Evolutionary conservation across 371 early-diverging fungal species (phyloP).

Genomic region (Apophysomyces variabilis): DNA sequence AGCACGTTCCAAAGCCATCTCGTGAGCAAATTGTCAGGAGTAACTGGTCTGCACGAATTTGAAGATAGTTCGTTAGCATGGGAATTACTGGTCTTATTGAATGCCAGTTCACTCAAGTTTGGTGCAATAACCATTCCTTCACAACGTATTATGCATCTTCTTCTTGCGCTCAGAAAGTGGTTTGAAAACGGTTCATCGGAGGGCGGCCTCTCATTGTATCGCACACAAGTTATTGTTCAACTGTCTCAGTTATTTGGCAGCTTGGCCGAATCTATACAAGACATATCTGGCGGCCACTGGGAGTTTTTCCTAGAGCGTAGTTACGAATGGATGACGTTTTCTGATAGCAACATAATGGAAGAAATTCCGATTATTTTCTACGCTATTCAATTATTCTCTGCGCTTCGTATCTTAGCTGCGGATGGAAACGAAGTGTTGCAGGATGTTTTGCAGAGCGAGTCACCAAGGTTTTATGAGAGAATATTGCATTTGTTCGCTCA

Average conservation of each 20-base stretch:
- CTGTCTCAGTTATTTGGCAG: conserved; percentile 44
- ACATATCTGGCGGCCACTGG: conserved; percentile 62
- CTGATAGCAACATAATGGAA: conserved; percentile 28
- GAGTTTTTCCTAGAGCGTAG: conserved; percentile 53
- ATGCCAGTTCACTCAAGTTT: conserved; percentile 38
- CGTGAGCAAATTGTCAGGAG: conserved; percentile 40
- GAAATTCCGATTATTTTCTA: conserved; percentile 23
- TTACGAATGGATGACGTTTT: conserved; percentile 42
- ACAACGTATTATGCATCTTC: conserved; percentile 49
- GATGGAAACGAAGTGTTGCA: conserved; percentile 17
- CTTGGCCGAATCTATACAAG: conserved; percentile 52
- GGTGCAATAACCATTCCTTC: conserved; percentile 49
- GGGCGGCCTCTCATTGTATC: conserved; percentile 24
- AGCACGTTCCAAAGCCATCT: conserved; percentile 47
- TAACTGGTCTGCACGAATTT: conserved; percentile 27
- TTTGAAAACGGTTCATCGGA: conserved; percentile 29
- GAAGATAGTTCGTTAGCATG: conserved; percentile 28
- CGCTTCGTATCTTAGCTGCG: conserved; percentile 6
- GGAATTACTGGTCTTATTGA: conserved; percentile 35
- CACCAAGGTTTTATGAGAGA: conserved; percentile 12
- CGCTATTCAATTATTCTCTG: conserved; percentile 18
- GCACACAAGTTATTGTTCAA: conserved; percentile 38
- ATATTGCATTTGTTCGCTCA: conserved; percentile 17
- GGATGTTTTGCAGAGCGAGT: conserved; percentile 12
- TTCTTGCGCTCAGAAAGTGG: conserved; percentile 53